These are phyloP conservation scores for Thymus mandschuricus DNA, from an alignment of 257 asterid genomes.

Conservation along the genomic window DNA sequence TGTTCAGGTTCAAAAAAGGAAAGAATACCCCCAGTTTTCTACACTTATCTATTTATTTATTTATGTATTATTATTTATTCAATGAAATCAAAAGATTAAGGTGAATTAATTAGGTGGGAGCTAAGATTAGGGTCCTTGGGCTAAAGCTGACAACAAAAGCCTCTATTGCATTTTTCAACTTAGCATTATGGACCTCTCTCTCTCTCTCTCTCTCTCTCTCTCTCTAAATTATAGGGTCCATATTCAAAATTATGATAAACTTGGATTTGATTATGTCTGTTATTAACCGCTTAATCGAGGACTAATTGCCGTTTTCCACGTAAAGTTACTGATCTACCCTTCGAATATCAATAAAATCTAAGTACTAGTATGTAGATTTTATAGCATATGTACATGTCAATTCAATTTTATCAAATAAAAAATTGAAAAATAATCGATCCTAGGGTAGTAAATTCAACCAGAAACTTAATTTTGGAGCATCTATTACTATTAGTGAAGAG, in stretches of 20 bases:
- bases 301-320: neutral
- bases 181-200: slow-evolving; percentile 33
- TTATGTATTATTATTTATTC: neutral
- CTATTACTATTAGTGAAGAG: neutral
- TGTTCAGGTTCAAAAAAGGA: neutral
- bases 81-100: neutral
- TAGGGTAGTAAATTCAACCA: slow-evolving; percentile 10
- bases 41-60: neutral
- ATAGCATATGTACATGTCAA: neutral
- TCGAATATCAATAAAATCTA: neutral
- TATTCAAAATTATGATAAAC: neutral
- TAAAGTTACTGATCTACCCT: slow-evolving; percentile 5
- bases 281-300: slow-evolving; percentile 17
- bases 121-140: slow-evolving; percentile 20
- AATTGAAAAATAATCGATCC: neutral
- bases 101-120: slow-evolving; percentile 8
- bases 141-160: slow-evolving; percentile 21
- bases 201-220: neutral
- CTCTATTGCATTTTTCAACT: slow-evolving; percentile 30
- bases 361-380: neutral
- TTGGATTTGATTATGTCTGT: slow-evolving; percentile 10
- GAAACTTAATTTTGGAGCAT: slow-evolving; percentile 11
- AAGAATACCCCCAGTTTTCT: neutral
- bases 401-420: neutral
- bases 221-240: neutral